Evolutionary conservation across 148 eudicot genomes (phyloP), one percentile per base, ranked within the genome.

Genomic region (Amaranthus cruentus): DNA sequence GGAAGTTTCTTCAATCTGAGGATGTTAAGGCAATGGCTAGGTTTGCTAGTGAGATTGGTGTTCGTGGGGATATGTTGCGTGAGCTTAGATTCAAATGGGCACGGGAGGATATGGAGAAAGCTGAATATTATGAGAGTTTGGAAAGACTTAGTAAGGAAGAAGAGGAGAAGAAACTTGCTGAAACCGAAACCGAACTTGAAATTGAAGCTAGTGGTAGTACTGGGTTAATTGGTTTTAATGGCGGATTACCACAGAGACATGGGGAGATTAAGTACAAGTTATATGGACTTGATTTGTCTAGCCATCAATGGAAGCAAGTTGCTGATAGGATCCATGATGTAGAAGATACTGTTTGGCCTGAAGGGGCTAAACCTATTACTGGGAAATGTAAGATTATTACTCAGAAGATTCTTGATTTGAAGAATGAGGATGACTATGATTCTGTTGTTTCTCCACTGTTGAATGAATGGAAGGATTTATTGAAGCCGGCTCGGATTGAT

Each of bases 31-130:
- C 78, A 50, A 79, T 90, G 88, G 76, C 82, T 47, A 84, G 96
- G 67, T 96, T 96, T 70, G 97, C 99, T 9, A 88, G 95, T 67
- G 95, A 96, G 76, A 79, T 88, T 38, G 99, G 99, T 15, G 85
- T 96, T 66, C 85, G 94, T 2, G 99, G 99, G 50, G 99, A 96
- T 51, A 80, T 96, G 99, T 73, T 96, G 59, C 84, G 96, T 53
- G 99, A 96, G 82, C 78, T 92, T 46, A 75, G 96, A 79, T 92
- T 90, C 74, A 96, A 96, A 64, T 96, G 99, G 99, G 99, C 99
- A 4, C 81, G 90, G 1, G 92, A 96, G 79, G 85, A 80, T 55
- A 85, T 95, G 91, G 96, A 90, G 86, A 88, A 88, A 52, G 85
- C 87, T 63, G 94, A 92, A 53, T 88, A 87, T 76, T 86, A 90